Conservation (phyloP, 129 eudicot species). For the Glebionis coronaria region DNA sequence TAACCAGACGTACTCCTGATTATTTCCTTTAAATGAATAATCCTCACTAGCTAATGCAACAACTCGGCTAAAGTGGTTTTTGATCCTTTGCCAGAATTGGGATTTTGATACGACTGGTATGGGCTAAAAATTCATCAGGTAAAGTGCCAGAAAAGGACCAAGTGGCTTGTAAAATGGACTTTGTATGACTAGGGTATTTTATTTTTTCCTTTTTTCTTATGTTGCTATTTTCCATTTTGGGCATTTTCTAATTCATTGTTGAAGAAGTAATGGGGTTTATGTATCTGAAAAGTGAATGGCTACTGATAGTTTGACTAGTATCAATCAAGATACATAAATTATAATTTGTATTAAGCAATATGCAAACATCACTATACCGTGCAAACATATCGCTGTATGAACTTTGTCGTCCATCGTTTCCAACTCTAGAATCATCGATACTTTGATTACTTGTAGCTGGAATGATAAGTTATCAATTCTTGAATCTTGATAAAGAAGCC, state of each 20-base stretch:
- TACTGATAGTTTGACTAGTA: not conserved
- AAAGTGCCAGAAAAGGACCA: not conserved
- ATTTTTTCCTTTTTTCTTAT: not conserved
- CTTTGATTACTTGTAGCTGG: no score
- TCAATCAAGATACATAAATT: not conserved
- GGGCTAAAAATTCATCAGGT: not conserved
- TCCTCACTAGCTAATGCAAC: not conserved
- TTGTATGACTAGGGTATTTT: conserved; percentile 6
- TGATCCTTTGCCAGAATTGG: not conserved
- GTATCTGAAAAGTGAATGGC: not conserved
- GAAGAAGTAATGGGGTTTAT: not conserved
- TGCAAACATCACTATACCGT: no score
- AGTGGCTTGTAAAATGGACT: conserved; percentile 10
- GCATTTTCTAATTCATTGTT: conserved; percentile 8
- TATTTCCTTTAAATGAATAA: conserved; percentile 10
- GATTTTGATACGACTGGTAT: not conserved
- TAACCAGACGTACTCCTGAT: conserved; percentile 8
- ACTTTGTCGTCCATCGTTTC: no score
- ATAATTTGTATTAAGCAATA: not conserved
- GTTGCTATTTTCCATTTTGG: not conserved
- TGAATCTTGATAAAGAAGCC: no score
- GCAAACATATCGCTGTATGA: no score
- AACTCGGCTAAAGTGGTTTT: not conserved
- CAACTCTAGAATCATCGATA: no score
- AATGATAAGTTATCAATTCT: no score